Evolutionary conservation across 768 basidiomycete species (phyloP), one percentile per base, ranked within the genome.

Genomic region (Mycena rebaudengoi): DNA sequence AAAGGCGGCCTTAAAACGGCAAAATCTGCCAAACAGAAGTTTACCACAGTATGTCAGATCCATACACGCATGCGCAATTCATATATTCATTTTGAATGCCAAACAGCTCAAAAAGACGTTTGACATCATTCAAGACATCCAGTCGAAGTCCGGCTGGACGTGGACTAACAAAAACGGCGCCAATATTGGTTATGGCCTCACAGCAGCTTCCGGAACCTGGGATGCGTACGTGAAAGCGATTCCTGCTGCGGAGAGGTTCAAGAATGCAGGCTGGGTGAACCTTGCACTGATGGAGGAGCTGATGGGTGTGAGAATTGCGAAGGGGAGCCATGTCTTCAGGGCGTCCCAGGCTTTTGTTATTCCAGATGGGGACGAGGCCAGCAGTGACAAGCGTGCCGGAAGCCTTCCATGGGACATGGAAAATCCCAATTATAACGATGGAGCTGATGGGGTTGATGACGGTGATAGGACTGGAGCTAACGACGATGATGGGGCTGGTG

Each of bases 81-180:
- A n/a, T n/a, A n/a, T n/a, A n/a, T n/a, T n/a, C n/a, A n/a, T n/a
- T n/a, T n/a, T n/a, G n/a, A n/a, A n/a, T n/a, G n/a, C n/a, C n/a
- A n/a, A n/a, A n/a, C n/a, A n/a, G n/a, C n/a, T n/a, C n/a, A n/a
- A n/a, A n/a, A n/a, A n/a, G n/a, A n/a, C n/a, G n/a, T n/a, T n/a
- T n/a, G n/a, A n/a, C n/a, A n/a, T n/a, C n/a, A n/a, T n/a, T n/a
- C n/a, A n/a, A n/a, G n/a, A n/a, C n/a, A n/a, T n/a, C n/a, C n/a
- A n/a, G n/a, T n/a, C n/a, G n/a, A n/a, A n/a, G n/a, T 73, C 71
- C 16, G 72, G 75, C 37, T 76, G 69, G 70, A 69, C 61, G 18
- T 76, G 75, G 72, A 60, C 35, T 52, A 68, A 74, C 40, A 48
- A 61, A 49, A 8, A 40, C 21, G 65, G 71, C 23, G 63, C 61